Base-by-base conservation (phyloP, 1,284 basidiomycete genomes). In the Trametes hirsuta region DNA sequence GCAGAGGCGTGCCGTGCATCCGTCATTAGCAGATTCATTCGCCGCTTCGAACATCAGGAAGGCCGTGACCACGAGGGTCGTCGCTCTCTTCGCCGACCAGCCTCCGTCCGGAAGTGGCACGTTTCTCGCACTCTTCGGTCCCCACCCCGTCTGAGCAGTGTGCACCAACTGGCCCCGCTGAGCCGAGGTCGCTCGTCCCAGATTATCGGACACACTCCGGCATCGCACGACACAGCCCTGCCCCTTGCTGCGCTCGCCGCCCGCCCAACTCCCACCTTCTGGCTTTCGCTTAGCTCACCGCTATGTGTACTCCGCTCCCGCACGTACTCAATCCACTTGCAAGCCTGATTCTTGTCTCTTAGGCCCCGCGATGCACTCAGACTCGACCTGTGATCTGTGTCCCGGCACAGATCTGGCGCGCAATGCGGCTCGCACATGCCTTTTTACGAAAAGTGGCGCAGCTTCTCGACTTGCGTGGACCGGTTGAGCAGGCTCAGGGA, bases 1-100 rank as follows among this genome's bases (percentile, higher is more conserved):
- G 46, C 55, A 65, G 53, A 49, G 52, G 60, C 60, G 55, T 55
- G 49, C 52, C 36, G 49, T 51, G 42, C 37, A n/a, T 45, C 55
- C 48, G 34, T 24, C 37, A 51, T 39, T 54, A 45, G 30, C 37
- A 46, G 34, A 40, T 46, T 47, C 53, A 45, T 49, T 58, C 46
- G 59, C 57, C 51, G 53, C 51, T 47, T 59, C 47, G 59, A 62
- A 60, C 55, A 65, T 60, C 63, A 56, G 35, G 61, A 65, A 65
- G 58, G 52, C 48, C 11, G 50, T 47, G 48, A 22, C 47, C 63
- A 60, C 59, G 58, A 53, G 55, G 63, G 42, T 62, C 51, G 12
- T 55, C 57, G 51, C 42, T 47, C 58, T 53, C 59, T 64, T 64
- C 59, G 56, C 63, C 52, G 44, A 55, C 53, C 53, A 44, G 46